Conservation (phyloP, 306 rosid species). For the Luffa aegyptiaca region DNA sequence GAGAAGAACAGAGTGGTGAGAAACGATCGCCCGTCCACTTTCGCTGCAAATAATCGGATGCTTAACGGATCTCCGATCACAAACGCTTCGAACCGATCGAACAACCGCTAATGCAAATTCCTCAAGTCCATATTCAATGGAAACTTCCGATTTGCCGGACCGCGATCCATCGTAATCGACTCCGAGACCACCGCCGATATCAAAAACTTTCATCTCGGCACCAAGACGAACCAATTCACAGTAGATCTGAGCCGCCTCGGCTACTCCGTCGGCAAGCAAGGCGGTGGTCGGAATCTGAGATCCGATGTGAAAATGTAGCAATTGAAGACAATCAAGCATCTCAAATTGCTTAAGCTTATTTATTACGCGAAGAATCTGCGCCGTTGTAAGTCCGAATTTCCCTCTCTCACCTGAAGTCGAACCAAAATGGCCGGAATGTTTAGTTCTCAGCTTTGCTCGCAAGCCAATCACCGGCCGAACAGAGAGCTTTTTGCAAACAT, state of each 20-base stretch:
- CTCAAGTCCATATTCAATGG: slow-evolving; percentile 48
- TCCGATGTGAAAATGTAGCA: slow-evolving; percentile 81
- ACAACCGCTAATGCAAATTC: slow-evolving; percentile 76
- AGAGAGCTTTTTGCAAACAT: slow-evolving; percentile 47
- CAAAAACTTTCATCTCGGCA: slow-evolving; percentile 58
- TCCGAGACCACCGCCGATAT: slow-evolving; percentile 80
- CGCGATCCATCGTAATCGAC: slow-evolving; percentile 76
- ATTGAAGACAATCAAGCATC: slow-evolving; percentile 67
- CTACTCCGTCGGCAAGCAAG: slow-evolving; percentile 52
- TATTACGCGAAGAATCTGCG: slow-evolving; percentile 54
- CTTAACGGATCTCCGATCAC: slow-evolving; percentile 47
- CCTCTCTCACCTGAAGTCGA: slow-evolving; percentile 79
- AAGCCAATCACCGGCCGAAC: slow-evolving; percentile 57
- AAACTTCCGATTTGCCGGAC: slow-evolving; percentile 49
- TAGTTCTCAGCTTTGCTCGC: slow-evolving; percentile 72
- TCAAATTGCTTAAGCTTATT: slow-evolving; percentile 44
- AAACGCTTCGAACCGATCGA: slow-evolving; percentile 29
- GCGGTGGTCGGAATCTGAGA: slow-evolving; percentile 67
- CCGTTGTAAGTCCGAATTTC: slow-evolving; percentile 63
- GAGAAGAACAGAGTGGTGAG: slow-evolving; percentile 64
- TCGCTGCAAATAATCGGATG: slow-evolving; percentile 71
- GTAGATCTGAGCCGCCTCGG: slow-evolving; percentile 74
- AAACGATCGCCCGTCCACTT: slow-evolving; percentile 75
- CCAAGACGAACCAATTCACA: slow-evolving; percentile 74
- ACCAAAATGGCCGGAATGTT: slow-evolving; percentile 75